Base-by-base conservation (phyloP, 1,139 yeast species). In the Debaryomyces psychrophilus region DNA sequence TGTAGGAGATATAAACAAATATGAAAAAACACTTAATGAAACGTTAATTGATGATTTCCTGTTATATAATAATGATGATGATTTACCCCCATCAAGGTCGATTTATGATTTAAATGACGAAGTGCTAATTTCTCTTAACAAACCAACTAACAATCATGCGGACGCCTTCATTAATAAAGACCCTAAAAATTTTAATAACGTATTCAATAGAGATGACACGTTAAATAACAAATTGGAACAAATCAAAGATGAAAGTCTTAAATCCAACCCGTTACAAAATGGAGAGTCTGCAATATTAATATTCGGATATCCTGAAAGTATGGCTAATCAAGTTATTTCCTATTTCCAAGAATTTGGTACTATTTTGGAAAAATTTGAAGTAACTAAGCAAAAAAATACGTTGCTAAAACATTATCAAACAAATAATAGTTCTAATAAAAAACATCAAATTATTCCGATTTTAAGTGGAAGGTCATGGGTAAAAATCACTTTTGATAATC, bases 381-480 rank as follows among this genome's bases (percentile, higher is more conserved):
- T 60, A 6, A 62, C 59, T 27, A 64, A 56, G 58, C 66, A 50
- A 69, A 70, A 52, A n/a, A 49, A 48, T 26, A 50, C 49, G 7
- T 48, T 53, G 18, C 43, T 56, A 26, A 49, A 50, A 17, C 51
- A 50, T 23, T 43, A 46, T 15, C 52, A 54, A 34, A 54, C 56
- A 28, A 51, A 49, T 15, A 52, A 52, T 6, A 45, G 40, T 14
- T 17, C 23, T 6, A 29, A 31, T 17, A 39, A 41, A 17, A 42
- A 37, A 4, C 50, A 45, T 5, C 56, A 57, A 33, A 55, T 65
- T n/a, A 60, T 67, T 41, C 95, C 96, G 1, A 84, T 90, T 12
- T 87, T 83, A 62, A 79, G 93, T 9, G 98, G 97, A 0, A 79
- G 81, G 37, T 85, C 90, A 41, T 93, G 98, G 97, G 83, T 90